Base-by-base conservation (phyloP, 192 early-diverging fungal species). In the Coemansia sp. region DNA sequence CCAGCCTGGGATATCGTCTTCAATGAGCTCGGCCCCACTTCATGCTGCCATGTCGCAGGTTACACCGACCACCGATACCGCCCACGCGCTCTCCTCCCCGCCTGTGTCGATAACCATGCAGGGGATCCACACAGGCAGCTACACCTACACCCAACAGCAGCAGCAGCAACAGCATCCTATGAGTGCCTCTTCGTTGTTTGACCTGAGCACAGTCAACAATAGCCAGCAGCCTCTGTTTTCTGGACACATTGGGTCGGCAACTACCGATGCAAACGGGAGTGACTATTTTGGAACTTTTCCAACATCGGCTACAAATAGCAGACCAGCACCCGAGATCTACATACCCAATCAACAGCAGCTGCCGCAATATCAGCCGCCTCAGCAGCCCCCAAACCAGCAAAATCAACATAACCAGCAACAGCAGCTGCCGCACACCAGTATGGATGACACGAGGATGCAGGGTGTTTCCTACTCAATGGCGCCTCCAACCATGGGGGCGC, bases 241-340 rank as follows among this genome's bases (percentile, higher is more conserved):
- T 3, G 32, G 46, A 23, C 6, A 15, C 29, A 20, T 47, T 1
- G 29, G 46, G n/a, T 47, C 46, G 18, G 46, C 46, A 18, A 32
- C 46, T 10, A 47, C 46, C 4, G 46, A 47, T 4, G 23, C 46
- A 8, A 28, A 47, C 32, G 18, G 46, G 25, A 32, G 34, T 19
- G 46, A 47, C 46, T 47, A 47, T 15, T 47, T 47, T 47, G 46
- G 46, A n/a, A 47, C 46, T 5, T 26, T 47, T 13, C 46, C 28
- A 17, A 34, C 29, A 17, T 20, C 46, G 18, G 13, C n/a, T n/a
- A n/a, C n/a, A n/a, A n/a, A n/a, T n/a, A n/a, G n/a, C n/a, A n/a
- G n/a, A n/a, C n/a, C n/a, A n/a, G n/a, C n/a, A n/a, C n/a, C n/a
- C n/a, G n/a, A n/a, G n/a, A n/a, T n/a, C n/a, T n/a, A n/a, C n/a